phyloP scores from a whole-genome alignment of 352 stramenopile species.

The Phytopythium vexans region DNA sequence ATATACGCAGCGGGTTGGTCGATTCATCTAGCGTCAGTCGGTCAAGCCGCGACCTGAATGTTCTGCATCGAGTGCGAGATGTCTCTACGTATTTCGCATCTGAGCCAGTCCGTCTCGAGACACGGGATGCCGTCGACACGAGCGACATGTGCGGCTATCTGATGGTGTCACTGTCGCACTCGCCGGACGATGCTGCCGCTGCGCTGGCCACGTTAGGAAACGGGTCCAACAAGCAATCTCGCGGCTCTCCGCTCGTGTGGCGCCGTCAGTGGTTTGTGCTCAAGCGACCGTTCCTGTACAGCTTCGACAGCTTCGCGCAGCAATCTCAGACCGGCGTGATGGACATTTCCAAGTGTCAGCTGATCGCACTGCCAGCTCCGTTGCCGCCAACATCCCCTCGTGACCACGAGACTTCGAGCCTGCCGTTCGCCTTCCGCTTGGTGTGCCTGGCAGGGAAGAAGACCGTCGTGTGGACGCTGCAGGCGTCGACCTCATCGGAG shows the following conservation, averaged over 20 bases:
- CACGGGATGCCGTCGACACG: neutral
- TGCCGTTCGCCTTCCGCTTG: constrained; percentile 74
- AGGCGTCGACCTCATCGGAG: constrained; percentile 63
- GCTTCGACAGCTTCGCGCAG: constrained; percentile 62
- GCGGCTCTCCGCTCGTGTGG: constrained; percentile 21
- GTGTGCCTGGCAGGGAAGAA: constrained; percentile 52
- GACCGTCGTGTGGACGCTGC: constrained; percentile 69
- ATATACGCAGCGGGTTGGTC: no score
- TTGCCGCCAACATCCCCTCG: neutral
- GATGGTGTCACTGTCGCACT: constrained; percentile 53
- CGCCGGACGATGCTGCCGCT: constrained; percentile 42
- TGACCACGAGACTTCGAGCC: constrained; percentile 1
- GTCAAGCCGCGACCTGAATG: no score
- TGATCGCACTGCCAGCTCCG: constrained; percentile 31
- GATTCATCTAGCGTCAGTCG: no score
- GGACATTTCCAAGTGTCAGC: constrained; percentile 63
- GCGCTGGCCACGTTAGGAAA: constrained; percentile 21
- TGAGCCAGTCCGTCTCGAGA: constrained; percentile 25
- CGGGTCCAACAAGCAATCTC: constrained; percentile 1
- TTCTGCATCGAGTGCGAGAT: no score
- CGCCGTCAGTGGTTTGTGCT: constrained; percentile 81
- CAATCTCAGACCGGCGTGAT: constrained; percentile 70
- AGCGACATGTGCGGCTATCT: constrained; percentile 72
- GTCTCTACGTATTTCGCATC: constrained; percentile 40
- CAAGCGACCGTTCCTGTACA: constrained; percentile 74